Evolutionary conservation across 169 alveolate species (phyloP).

Genomic region (Eimeria acervulina): DNA sequence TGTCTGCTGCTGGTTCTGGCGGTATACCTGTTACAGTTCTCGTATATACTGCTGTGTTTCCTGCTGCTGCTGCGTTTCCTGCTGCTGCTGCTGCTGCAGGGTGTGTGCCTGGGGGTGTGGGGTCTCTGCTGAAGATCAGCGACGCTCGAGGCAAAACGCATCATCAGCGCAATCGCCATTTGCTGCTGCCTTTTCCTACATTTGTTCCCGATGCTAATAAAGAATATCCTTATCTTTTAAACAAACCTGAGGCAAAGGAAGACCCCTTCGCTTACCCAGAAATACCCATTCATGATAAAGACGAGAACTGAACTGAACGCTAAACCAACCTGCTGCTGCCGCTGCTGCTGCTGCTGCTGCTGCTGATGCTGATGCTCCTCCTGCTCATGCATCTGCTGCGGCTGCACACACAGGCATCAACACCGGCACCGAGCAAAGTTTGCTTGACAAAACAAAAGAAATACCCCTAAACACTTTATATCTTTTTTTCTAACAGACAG

Average conservation of each 20-base stretch:
- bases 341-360: neutral
- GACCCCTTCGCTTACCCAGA: slow-evolving; percentile 89
- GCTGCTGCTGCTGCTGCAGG: slow-evolving; percentile 76
- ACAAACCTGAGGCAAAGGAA: slow-evolving; percentile 83
- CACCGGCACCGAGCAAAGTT: no score
- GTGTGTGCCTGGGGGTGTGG: slow-evolving; percentile 87
- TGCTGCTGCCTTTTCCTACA: slow-evolving; percentile 88
- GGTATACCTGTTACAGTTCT: neutral
- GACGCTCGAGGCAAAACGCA: slow-evolving; percentile 93
- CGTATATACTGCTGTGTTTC: neutral
- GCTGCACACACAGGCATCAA: no score
- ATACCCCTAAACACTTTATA: no score
- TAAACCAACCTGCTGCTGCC: neutral
- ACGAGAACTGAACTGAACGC: neutral
- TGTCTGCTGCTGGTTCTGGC: neutral
- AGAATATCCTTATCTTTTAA: slow-evolving; percentile 85
- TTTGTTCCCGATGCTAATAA: slow-evolving; percentile 87
- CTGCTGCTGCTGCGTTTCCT: neutral
- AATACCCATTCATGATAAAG: slow-evolving; percentile 86
- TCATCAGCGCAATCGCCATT: slow-evolving; percentile 86
- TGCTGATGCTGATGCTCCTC: neutral
- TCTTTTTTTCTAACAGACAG: neutral
- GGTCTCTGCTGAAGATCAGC: slow-evolving; percentile 90
- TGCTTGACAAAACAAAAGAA: no score
- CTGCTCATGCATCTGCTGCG: no score